phyloP scores from a whole-genome alignment of 768 basidiomycete species.

The Serendipita sp. region DNA sequence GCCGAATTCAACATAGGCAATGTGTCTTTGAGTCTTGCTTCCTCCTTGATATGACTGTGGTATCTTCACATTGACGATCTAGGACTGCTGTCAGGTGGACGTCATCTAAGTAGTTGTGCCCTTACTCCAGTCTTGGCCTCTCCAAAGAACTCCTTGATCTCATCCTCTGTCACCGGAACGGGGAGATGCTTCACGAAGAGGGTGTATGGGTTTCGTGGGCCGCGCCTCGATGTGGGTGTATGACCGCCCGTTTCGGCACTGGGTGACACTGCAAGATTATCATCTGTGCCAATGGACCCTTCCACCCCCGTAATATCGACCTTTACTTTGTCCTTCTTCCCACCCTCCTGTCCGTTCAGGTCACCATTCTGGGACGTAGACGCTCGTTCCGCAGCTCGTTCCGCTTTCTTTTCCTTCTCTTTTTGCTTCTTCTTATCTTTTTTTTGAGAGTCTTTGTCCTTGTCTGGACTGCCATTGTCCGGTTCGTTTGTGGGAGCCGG shows the following conservation, averaged over 20 bases:
- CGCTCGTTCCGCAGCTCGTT: conserved; percentile 32
- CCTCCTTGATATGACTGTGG: conserved; percentile 27
- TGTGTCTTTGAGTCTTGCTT: conserved; percentile 22
- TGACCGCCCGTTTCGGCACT: conserved; percentile 32
- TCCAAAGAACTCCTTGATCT: conserved; percentile 62
- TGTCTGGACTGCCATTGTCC: conserved; percentile 22
- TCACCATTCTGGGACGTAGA: conserved; percentile 21
- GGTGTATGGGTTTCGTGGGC: conserved; percentile 65
- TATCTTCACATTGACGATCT: conserved; percentile 58
- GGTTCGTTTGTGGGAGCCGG: conserved; percentile 25
- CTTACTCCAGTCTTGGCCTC: conserved; percentile 54
- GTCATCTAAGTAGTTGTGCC: conserved; percentile 11
- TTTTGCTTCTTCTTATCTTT: conserved; percentile 41
- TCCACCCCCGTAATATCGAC: conserved; percentile 15
- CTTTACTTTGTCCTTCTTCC: conserved; percentile 20
- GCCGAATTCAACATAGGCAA: conserved; percentile 82
- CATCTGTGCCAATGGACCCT: conserved; percentile 12
- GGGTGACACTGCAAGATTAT: conserved; percentile 20
- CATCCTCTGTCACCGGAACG: conserved; percentile 37
- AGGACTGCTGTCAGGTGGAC: neutral
- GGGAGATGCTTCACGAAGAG: conserved; percentile 58
- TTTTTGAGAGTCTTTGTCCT: conserved; percentile 34
- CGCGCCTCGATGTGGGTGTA: conserved; percentile 53
- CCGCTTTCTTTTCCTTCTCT: conserved; percentile 47
- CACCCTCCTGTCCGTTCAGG: conserved; percentile 19